Evolutionary conservation across 2,329 filamentous ascomycete genomes (phyloP), one percentile per base, ranked within the genome.

Genomic region (Alternaria triticina): DNA sequence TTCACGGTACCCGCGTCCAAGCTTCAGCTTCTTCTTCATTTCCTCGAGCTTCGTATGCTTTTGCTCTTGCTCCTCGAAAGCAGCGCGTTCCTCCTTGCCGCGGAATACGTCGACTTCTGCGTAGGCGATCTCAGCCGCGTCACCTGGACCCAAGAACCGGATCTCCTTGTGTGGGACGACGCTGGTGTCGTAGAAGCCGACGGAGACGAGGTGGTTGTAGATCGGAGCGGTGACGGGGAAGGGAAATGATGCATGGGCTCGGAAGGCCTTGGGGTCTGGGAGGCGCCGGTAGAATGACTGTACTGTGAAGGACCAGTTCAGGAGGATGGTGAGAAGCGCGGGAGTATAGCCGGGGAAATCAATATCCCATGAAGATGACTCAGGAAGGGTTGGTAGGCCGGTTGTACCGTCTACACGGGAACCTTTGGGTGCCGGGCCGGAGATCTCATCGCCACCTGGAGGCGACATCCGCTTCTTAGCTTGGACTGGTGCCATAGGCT

Each of bases 91-190:
- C 27, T 57, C 30, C 20, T 56, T 47, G 54, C 54, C 45, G 2
- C 50, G 27, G 51, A 75, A 74, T 3, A 67, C 63, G 40, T 76
- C 71, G 36, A 76, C 70, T 57, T 73, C 71, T 33, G 61, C 63
- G 46, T 73, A 75, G 6, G 44, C 62, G 4, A 73, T 51, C 15
- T 62, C 54, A 4, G 51, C 64, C 1, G 54, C 65, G 43, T 75
- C 68, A 2, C 62, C 66, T 2, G 66, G 69, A 2, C 70, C 71
- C 13, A 76, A 49, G 27, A 69, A 71, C 1, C 60, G 59, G 1
- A 73, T 49, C 25, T 76, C 72, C 13, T 62, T 62, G 54, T 71
- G 68, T 0, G 70, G 64, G 7, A 59, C 43, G 6, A 47, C 17
- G 13, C 59, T 62, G 4, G 67, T 72, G 23, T 74, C 69, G 52